A percentile compares a stretch with the other conserved stretches of the same genome.
Conservation (phyloP, 2,329 filamentous ascomycete genomes). For the Chaetomiaceae sp. region DNA sequence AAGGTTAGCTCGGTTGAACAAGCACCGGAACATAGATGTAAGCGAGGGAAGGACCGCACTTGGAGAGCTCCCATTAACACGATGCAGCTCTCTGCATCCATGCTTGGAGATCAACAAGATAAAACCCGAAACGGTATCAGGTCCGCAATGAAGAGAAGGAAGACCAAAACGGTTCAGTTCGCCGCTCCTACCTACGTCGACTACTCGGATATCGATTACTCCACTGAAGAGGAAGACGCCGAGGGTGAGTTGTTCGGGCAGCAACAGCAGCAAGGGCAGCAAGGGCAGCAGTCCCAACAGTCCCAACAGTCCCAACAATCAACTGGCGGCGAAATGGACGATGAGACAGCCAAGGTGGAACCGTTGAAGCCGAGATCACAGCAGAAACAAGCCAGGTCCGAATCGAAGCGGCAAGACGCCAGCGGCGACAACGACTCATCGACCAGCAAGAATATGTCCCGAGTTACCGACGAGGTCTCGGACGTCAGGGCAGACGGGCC, state of each 20-base stretch:
- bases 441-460: slow-evolving; percentile 27
- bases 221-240: slow-evolving; percentile 67
- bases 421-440: slow-evolving; percentile 34
- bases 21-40: slow-evolving; percentile 97
- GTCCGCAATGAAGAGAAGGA: slow-evolving; percentile 75
- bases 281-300: slow-evolving; percentile 22
- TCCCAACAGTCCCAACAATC: slow-evolving; percentile 29
- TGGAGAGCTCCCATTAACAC: slow-evolving; percentile 27
- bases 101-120: slow-evolving; percentile 62
- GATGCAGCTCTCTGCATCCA: slow-evolving; percentile 54
- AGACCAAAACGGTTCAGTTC: slow-evolving; percentile 83
- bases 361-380: slow-evolving; percentile 47
- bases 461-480: slow-evolving; percentile 65
- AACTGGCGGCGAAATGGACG: slow-evolving; percentile 36
- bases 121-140: slow-evolving; percentile 81
- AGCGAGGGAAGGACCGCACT: slow-evolving; percentile 31
- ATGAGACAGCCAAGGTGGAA: slow-evolving; percentile 53
- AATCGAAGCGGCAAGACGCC: slow-evolving; percentile 33
- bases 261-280: slow-evolving; percentile 33
- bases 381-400: slow-evolving; percentile 37
- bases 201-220: slow-evolving; percentile 82
- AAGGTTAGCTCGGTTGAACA: slow-evolving; percentile 86
- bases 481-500: slow-evolving; percentile 50
- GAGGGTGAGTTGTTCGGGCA: slow-evolving; percentile 35
- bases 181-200: slow-evolving; percentile 81